phyloP scores from a whole-genome alignment of 2,329 filamentous ascomycete species.

The Coniella vitis region DNA sequence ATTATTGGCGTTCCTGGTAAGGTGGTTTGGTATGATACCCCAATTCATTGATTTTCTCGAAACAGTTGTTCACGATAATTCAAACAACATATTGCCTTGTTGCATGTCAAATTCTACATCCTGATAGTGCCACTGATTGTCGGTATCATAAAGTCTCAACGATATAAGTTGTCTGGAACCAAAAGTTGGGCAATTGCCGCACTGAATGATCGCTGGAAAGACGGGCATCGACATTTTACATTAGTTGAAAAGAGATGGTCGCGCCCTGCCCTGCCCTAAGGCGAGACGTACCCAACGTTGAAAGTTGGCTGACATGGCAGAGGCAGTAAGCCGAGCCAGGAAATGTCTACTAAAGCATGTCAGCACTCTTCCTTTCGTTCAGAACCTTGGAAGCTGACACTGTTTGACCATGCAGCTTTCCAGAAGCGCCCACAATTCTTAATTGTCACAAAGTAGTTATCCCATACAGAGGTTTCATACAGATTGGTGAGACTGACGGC shows the following conservation, averaged over 20 bases:
- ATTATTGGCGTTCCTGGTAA: constrained; percentile 2
- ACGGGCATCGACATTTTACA: too few species aligned
- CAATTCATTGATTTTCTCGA: background rate
- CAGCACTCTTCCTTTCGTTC: background rate
- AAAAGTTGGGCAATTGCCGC: too few species aligned
- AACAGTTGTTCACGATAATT: background rate
- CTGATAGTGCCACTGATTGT: too few species aligned
- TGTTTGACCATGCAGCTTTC: background rate
- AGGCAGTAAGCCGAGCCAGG: background rate
- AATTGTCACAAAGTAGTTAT: background rate
- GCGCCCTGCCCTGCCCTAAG: background rate
- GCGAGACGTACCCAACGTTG: background rate
- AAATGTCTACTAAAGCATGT: background rate
- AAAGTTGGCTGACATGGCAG: background rate
- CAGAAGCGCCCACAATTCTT: background rate
- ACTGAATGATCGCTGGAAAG: too few species aligned
- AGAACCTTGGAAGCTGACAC: background rate
- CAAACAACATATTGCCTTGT: background rate
- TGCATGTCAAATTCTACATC: too few species aligned
- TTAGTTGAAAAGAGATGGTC: too few species aligned
- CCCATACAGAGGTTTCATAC: too few species aligned
- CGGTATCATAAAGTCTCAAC: too few species aligned
- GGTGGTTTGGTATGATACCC: background rate
- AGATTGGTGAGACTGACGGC: too few species aligned
- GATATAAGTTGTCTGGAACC: too few species aligned